These are phyloP conservation scores for Verticillium nubilum DNA, from an alignment of 2,329 filamentous ascomycete genomes.

Conservation along the genomic window DNA sequence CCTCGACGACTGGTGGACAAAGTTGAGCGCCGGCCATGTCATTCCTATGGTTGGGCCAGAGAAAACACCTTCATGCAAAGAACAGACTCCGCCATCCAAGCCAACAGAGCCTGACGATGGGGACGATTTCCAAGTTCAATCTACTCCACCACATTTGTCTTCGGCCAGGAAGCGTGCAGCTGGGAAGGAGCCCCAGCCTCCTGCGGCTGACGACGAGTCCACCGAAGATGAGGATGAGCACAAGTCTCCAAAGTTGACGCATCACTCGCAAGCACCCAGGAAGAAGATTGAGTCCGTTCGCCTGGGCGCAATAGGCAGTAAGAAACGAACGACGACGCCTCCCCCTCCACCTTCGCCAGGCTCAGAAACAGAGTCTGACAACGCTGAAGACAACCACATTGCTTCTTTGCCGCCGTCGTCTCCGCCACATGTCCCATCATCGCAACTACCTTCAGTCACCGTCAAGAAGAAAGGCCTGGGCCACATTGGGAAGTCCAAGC, in stretches of 20 bases:
- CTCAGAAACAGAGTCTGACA: constrained; percentile 39
- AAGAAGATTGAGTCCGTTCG: constrained; percentile 11
- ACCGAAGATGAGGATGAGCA: constrained; percentile 25
- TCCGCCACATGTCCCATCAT: constrained; percentile 15
- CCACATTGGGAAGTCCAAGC: constrained; percentile 28
- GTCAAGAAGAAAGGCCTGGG: constrained; percentile 29
- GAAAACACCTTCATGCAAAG: not conserved
- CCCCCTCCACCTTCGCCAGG: constrained; percentile 18
- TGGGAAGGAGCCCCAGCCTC: not conserved
- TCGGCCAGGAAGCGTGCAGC: constrained; percentile 17
- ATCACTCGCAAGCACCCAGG: constrained; percentile 5
- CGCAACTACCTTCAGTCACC: not conserved
- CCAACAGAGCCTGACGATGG: constrained; percentile 23
- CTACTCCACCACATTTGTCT: constrained; percentile 35
- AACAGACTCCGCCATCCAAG: constrained; percentile 10
- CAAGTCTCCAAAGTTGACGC: not conserved
- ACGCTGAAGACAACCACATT: constrained; percentile 12
- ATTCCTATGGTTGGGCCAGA: constrained; percentile 6
- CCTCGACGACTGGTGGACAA: constrained; percentile 45
- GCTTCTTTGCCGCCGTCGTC: constrained; percentile 7
- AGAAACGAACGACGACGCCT: constrained; percentile 19
- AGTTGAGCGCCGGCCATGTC: not conserved
- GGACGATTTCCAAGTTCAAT: constrained; percentile 48
- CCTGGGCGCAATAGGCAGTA: constrained; percentile 30
- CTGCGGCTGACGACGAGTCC: constrained; percentile 18